A percentile compares a stretch with the other conserved stretches of the same genome.
Conservation (phyloP, 163 green algal species). For the Scenedesmus sp. region DNA sequence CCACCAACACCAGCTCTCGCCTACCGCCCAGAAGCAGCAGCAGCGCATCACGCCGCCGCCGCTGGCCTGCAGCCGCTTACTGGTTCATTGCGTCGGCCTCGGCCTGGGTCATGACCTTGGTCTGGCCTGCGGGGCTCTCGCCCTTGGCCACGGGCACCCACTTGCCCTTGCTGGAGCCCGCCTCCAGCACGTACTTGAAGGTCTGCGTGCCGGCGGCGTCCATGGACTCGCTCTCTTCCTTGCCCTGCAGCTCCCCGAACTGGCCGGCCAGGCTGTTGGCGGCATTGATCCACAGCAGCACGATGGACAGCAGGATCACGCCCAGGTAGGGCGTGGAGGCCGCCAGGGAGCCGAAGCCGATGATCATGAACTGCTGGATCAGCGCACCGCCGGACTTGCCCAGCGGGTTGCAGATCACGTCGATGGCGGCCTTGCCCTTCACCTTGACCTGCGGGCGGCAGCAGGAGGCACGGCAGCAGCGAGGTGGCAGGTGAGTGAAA, state of each 20-base stretch:
- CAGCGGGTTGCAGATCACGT: constrained; percentile 99
- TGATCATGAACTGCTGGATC: constrained; percentile 99
- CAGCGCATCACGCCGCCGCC: neutral
- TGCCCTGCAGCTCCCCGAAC: constrained; percentile 44
- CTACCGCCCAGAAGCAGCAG: neutral
- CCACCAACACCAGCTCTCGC: neutral
- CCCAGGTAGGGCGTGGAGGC: constrained; percentile 98
- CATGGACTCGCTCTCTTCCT: neutral
- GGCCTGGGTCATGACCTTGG: constrained; percentile 46
- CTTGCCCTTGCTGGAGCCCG: constrained; percentile 36
- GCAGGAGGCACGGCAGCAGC: neutral
- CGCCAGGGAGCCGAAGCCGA: constrained; percentile 97
- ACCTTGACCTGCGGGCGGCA: constrained; percentile 71
- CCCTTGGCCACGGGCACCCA: constrained; percentile 37
- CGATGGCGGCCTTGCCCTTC: constrained; percentile 99
- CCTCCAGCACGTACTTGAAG: constrained; percentile 52
- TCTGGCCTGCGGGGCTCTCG: constrained; percentile 36
- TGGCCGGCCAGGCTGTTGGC: constrained; percentile 50
- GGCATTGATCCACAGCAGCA: constrained; percentile 83
- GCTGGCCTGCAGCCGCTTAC: neutral
- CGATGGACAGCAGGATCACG: constrained; percentile 93
- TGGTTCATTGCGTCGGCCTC: constrained; percentile 51
- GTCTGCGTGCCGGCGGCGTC: neutral
- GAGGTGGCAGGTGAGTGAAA: neutral
- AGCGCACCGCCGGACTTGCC: constrained; percentile 93